Base-by-base conservation (phyloP, 371 early-diverging fungal species). In the Neoconidiobolus thromboides region DNA sequence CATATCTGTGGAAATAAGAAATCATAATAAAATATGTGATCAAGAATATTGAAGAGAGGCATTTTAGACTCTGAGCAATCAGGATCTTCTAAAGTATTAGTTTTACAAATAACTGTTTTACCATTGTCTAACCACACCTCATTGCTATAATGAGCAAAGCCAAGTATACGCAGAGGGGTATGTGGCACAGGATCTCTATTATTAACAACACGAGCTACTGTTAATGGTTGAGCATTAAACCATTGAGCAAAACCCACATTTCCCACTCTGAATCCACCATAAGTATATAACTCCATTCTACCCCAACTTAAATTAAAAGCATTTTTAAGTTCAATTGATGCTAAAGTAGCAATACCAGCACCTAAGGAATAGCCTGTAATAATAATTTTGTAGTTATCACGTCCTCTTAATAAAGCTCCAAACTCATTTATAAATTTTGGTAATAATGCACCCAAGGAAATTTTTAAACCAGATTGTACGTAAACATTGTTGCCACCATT, bases 361-460 rank as follows among this genome's bases (percentile, higher is more conserved):
- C 61, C 61, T 6, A 53, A 37, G 14, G 38, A 44, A 47, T 61
- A 44, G 3, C 61, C 54, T 3, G 60, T 60, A 36, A 60, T 9
- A 7, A 50, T 39, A 3, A 60, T 10, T 7, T 42, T 48, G 14
- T 60, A 60, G 36, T 40, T 46, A 38, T 46, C 10, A 47, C 2
- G 2, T 2, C 37, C 38, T 5, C 9, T 38, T 26, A 38, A 0
- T 39, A 52, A 9, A 6, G 37, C 39, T 9, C 2, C 6, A 4
- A 38, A 52, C 6, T 4, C 4, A 7, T 38, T n/a, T 26, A 49
- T 49, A 14, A 49, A 49, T 26, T 49, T 14, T 12, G 4, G 10
- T 4, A 4, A 5, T 12, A 49, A 14, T 3, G 14, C 14, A 3
- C 26, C 49, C 12, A 49, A 4, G 3, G 49, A 14, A 49, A 12